Conservation (phyloP, 164 flowering plant genomes). For the Kalanchoe fedtschenkoi region DNA sequence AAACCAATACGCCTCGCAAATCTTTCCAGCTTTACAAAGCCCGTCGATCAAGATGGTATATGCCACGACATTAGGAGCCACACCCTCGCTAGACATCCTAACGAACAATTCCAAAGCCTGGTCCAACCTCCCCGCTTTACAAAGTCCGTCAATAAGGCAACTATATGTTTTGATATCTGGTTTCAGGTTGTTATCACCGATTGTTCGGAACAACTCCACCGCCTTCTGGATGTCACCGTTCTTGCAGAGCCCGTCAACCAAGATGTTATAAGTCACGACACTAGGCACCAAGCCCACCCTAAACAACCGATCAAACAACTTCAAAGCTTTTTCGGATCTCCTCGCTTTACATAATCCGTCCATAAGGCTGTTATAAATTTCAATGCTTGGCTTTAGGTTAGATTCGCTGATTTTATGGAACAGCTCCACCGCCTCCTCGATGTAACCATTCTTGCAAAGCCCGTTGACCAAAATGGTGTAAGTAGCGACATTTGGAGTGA, state of each 20-base stretch:
- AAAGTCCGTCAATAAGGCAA: no score
- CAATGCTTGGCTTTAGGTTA: neutral
- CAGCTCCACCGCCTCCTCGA: neutral
- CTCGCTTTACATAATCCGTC: neutral
- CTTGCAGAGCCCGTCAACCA: slow-evolving; percentile 1
- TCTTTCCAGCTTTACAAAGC: no score
- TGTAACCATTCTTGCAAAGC: neutral
- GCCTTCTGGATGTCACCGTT: no score
- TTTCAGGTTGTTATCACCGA: no score
- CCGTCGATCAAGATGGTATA: no score
- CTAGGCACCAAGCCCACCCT: neutral
- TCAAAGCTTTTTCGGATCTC: no score
- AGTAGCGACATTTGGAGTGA: neutral
- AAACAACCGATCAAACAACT: neutral
- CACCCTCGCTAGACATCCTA: no score
- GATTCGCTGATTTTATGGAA: neutral
- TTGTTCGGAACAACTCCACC: no score
- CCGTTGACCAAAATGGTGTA: neutral
- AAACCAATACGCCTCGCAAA: neutral
- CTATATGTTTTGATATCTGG: no score
- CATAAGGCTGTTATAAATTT: neutral
- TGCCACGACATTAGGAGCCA: no score
- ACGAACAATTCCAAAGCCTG: no score
- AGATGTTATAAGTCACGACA: neutral
- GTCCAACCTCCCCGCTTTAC: neutral